Evolutionary conservation across 768 basidiomycete species (phyloP).

Genomic region (Suillus weaverae): DNA sequence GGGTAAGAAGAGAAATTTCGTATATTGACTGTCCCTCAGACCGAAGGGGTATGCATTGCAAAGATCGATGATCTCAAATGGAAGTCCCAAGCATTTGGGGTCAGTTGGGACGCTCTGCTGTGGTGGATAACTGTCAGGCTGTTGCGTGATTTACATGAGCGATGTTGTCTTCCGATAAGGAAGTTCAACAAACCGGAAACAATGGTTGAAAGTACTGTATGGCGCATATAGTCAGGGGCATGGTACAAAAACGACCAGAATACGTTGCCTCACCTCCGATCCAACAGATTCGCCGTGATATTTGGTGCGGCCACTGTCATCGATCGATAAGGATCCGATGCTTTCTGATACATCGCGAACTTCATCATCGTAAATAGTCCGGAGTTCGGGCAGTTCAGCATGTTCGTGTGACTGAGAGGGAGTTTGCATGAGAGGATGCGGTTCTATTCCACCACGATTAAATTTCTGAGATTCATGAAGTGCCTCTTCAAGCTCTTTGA

Average conservation of each 20-base stretch:
- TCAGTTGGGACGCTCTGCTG: conserved; percentile 12
- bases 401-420: conserved; percentile 8
- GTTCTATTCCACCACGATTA: conserved; percentile 16
- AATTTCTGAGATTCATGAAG: conserved; percentile 30
- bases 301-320: conserved; percentile 45
- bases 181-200: conserved; percentile 17
- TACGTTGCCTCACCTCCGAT: conserved; percentile 43
- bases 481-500: conserved; percentile 47
- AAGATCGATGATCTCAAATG: conserved; percentile 44
- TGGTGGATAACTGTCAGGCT: conserved; percentile 10
- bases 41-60: conserved; percentile 53
- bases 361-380: conserved; percentile 24
- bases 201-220: conserved; percentile 42
- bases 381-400: conserved; percentile 14
- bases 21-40: conserved; percentile 38
- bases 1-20: conserved; percentile 37
- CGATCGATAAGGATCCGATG: conserved; percentile 51
- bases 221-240: conserved; percentile 2
- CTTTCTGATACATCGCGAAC: conserved; percentile 34
- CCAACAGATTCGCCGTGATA: conserved; percentile 52
- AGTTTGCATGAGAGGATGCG: conserved; percentile 19
- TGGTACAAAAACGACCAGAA: not conserved
- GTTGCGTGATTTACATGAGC: conserved; percentile 13
- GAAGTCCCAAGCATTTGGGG: conserved; percentile 35
- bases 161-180: not conserved